Base-by-base conservation (phyloP, 176 grass and related monocot genomes). In the Tillandsia fasciculata region DNA sequence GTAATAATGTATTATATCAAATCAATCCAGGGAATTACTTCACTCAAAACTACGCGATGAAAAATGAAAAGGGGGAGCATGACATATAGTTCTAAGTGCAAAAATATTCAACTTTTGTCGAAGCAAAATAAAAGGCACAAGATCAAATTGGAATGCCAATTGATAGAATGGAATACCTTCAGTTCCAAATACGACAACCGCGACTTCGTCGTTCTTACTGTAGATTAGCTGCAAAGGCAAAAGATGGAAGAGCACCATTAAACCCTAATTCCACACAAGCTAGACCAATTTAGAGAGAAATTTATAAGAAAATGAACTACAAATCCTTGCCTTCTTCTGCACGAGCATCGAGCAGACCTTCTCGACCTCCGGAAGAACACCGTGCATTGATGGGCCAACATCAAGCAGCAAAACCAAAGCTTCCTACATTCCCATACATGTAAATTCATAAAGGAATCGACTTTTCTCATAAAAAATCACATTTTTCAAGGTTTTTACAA, bases 331-430 rank as follows among this genome's bases (percentile, higher is more conserved):
- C 93, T 92, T 92, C 86, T 97, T 97, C 77, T 79, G 81, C 65
- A 90, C 78, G 29, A 97, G 84, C 65, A 83, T 86, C 0, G 77
- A 90, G 84, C 83, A 90, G 72, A 92, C 23, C 56, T 63, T 87
- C 48, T 90, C 80, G 20, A 97, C 77, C 66, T 97, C 74, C 11
- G 53, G 84, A 77, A 97, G 84, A 18, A 83, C 89, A 8, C 83
- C 65, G 68, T 92, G 89, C 89, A 97, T 97, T 14, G 89, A 90
- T 7, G 89, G 89, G 28, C 93, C 88, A 52, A 97, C 93, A 70
- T 97, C 93, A 66, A 97, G 64, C 22, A 97, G 74, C 52, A 97
- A 76, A 68, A 97, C 66, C 71, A 97, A 65, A 23, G 71, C 81
- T 79, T 97, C 93, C 93, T 97, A 12, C 12, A 80, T 2, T 4